phyloP scores from a whole-genome alignment of 305 asterid species.

The Fraxinus sp. region DNA sequence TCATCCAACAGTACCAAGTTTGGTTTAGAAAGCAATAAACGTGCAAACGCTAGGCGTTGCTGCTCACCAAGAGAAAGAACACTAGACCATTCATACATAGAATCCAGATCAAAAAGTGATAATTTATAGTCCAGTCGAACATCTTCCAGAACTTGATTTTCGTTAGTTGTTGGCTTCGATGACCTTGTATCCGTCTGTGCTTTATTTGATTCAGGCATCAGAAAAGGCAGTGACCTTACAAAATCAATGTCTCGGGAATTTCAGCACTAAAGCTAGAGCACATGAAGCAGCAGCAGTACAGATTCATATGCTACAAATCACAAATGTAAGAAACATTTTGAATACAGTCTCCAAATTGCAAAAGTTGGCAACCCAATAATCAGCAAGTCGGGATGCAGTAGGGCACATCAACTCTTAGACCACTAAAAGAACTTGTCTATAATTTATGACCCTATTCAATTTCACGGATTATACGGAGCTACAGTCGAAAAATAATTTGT shows the following conservation, averaged over 20 bases:
- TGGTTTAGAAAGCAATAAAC: conserved; percentile 73
- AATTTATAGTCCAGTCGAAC: conserved; percentile 69
- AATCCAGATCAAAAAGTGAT: conserved; percentile 65
- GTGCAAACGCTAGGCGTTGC: conserved; percentile 85
- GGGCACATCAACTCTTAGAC: background rate
- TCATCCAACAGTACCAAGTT: conserved; percentile 72
- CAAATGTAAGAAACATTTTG: background rate
- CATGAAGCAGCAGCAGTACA: background rate
- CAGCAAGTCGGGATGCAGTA: background rate
- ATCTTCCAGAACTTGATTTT: conserved; percentile 63
- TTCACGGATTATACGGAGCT: background rate
- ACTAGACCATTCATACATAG: conserved; percentile 68
- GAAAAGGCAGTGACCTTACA: conserved; percentile 61
- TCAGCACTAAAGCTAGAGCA: background rate
- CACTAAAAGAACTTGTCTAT: background rate
- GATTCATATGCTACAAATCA: background rate
- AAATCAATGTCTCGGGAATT: conserved; percentile 8
- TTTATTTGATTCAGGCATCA: conserved; percentile 26
- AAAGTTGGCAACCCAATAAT: background rate
- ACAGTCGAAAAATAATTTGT: background rate
- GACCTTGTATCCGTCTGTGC: conserved; percentile 29
- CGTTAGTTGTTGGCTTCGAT: conserved; percentile 63
- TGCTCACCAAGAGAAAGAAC: conserved; percentile 98
- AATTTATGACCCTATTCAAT: background rate
- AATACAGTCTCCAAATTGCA: background rate